Percentiles rank a stretch among this genome's conserved stretches.
These are phyloP conservation scores for Sinapis alba DNA, from an alignment of 441 rosid species.

Conservation along the genomic window DNA sequence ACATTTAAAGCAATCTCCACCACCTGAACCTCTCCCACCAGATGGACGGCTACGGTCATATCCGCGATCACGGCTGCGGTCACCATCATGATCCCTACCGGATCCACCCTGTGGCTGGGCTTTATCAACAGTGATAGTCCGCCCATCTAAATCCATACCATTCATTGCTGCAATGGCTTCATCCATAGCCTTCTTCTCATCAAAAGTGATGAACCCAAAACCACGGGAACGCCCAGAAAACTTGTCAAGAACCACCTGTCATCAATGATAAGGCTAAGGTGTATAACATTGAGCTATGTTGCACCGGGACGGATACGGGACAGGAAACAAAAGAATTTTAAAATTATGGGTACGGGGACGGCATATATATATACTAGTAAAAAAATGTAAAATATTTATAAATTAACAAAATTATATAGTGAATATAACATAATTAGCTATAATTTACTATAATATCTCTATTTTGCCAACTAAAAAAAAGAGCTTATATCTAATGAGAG, in stretches of 20 bases:
- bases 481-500: too few relatives aligned
- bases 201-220: constrained; percentile 92
- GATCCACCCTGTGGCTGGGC: constrained; percentile 90
- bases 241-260: constrained; percentile 88
- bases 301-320: too few relatives aligned
- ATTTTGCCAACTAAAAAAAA: too few relatives aligned
- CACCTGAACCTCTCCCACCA: constrained; percentile 64
- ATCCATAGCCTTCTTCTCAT: constrained; percentile 83
- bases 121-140: constrained; percentile 86
- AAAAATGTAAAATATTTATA: too few relatives aligned
- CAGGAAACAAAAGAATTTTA: too few relatives aligned
- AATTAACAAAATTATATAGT: too few relatives aligned
- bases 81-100: constrained; percentile 76
- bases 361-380: too few relatives aligned
- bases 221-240: constrained; percentile 96
- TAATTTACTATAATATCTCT: too few relatives aligned
- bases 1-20: constrained; percentile 90
- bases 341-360: too few relatives aligned
- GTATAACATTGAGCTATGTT: neutral
- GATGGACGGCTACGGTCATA: constrained; percentile 54
- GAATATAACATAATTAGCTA: too few relatives aligned
- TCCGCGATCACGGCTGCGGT: constrained; percentile 44
- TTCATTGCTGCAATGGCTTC: constrained; percentile 93
- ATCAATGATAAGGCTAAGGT: neutral
- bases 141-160: constrained; percentile 92